Evolutionary conservation across 257 asterid species (phyloP), one percentile per base, ranked within the genome.

Genomic region (Ilex asprella): DNA sequence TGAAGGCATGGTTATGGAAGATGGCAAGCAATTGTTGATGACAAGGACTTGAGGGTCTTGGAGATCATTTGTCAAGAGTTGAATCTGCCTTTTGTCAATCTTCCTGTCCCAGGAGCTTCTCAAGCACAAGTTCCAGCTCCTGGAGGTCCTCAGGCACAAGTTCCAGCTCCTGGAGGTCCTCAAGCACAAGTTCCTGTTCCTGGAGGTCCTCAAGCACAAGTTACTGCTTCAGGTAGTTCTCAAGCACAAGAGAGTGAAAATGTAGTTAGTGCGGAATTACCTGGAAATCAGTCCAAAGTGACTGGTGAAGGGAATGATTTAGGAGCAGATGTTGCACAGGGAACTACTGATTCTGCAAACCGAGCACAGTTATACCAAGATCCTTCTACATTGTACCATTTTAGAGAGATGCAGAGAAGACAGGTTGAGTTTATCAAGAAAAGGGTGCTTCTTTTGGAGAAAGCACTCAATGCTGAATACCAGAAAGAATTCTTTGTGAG

Each of bases 1-100:
- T 74, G 61, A 67, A 89, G 99, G 71, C 99, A 93, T 81, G 99
- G 99, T 58, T 93, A 89, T 67, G 99, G 97, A 68, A 87, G 95
- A 85, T 93, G 99, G 99, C 99, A 93, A 84, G 82, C 97, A 53
- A 82, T 93, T 70, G 84, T 87, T 60, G 99, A 93, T 66, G 99
- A 93, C 79, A 93, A 82, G 86, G 94, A 82, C 64, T 64, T 92
- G 78, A 84, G 74, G 69, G 67, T 93, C 64, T 97, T 89, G 73
- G 97, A 89, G 77, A 72, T 83, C 68, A 89, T 93, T 63, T 93
- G 96, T 76, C 89, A 82, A 77, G 97, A 89, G 84, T 81, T 85
- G 70, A 83, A 81, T 72, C 96, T 93, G 65, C 81, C 96, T 44
- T 41, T 68, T 10, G 67, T 86, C 54, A 78, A 59, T 60, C 67